These are phyloP conservation scores for Dipteronia sinensis DNA, from an alignment of 345 rosid genomes.

Conservation along the genomic window DNA sequence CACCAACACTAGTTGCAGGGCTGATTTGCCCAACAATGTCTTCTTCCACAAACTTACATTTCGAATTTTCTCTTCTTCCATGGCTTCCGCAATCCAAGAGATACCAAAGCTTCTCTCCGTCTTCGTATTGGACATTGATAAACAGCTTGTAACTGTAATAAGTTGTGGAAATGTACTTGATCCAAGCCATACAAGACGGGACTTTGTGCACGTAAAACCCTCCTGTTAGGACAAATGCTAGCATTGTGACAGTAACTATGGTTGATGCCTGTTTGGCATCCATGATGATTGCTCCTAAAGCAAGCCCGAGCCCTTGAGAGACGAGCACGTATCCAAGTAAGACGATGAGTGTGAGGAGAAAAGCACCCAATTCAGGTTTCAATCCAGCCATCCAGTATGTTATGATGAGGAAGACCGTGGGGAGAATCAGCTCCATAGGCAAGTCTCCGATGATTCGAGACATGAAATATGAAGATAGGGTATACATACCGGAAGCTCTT, in stretches of 20 bases:
- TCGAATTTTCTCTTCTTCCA: slow-evolving; percentile 18
- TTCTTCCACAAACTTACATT: slow-evolving; percentile 66
- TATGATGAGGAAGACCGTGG: slow-evolving; percentile 60
- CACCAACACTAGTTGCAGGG: slow-evolving; percentile 43
- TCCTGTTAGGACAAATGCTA: slow-evolving; percentile 81
- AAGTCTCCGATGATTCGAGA: slow-evolving; percentile 78
- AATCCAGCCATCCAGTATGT: slow-evolving; percentile 87
- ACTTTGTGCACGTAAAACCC: slow-evolving; percentile 87
- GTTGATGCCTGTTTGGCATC: slow-evolving; percentile 93
- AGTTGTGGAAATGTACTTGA: slow-evolving; percentile 75
- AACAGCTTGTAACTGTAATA: slow-evolving; percentile 73
- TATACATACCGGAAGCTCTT: slow-evolving; percentile 88
- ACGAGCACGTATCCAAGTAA: slow-evolving; percentile 77
- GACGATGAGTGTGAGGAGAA: slow-evolving; percentile 55
- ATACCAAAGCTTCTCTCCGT: slow-evolving; percentile 45
- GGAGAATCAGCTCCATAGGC: slow-evolving; percentile 92
- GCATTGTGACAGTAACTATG: slow-evolving; percentile 77
- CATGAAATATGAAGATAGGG: slow-evolving; percentile 89
- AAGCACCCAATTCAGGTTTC: slow-evolving; percentile 54
- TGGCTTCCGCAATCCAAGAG: slow-evolving; percentile 47
- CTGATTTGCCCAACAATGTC: slow-evolving; percentile 69
- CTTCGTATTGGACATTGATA: slow-evolving; percentile 64
- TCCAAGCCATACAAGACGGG: slow-evolving; percentile 73
- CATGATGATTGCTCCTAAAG: slow-evolving; percentile 84
- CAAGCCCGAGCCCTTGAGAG: slow-evolving; percentile 87